phyloP scores from a whole-genome alignment of 495 filamentous ascomycete species.

The Melanomma pulvis-pyrius region DNA sequence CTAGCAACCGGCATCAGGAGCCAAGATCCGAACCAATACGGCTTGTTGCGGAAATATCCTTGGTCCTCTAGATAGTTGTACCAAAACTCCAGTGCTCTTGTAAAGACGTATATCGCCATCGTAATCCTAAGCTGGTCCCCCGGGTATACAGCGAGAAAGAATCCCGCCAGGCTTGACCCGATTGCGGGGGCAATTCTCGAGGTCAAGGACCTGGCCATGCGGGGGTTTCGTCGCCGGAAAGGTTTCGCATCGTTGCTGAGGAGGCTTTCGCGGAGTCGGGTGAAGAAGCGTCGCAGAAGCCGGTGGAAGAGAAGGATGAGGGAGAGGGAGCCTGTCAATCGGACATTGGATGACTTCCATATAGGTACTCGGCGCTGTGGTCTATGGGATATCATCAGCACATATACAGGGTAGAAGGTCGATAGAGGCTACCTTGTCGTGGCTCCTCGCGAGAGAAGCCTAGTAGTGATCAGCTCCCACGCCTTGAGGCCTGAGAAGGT shows the following conservation, averaged over 20 bases:
- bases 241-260: constrained; percentile 71
- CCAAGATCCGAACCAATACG: constrained; percentile 96
- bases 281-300: constrained; percentile 87
- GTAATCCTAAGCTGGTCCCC: constrained; percentile 75
- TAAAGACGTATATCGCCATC: constrained; percentile 75
- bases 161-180: constrained; percentile 81
- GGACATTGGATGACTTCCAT: constrained; percentile 69
- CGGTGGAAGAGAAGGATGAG: constrained; percentile 85
- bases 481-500: constrained; percentile 71
- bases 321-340: constrained; percentile 79
- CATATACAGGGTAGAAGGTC: background rate
- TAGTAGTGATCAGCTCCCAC: constrained; percentile 59
- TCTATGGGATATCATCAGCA: constrained; percentile 13
- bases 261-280: constrained; percentile 74
- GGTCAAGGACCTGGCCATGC: constrained; percentile 69
- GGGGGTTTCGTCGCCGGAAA: constrained; percentile 82
- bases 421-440: constrained; percentile 45
- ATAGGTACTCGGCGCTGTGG: constrained; percentile 54
- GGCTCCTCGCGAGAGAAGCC: constrained; percentile 44
- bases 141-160: constrained; percentile 79
- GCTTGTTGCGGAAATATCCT: constrained; percentile 71
- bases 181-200: constrained; percentile 83
- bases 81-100: constrained; percentile 79
- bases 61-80: constrained; percentile 82
- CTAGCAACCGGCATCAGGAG: constrained; percentile 89